A percentile compares a stretch with the other conserved stretches of the same genome.
phyloP scores from a whole-genome alignment of 1,284 basidiomycete species.

The Cryptococcus wingfieldii region DNA sequence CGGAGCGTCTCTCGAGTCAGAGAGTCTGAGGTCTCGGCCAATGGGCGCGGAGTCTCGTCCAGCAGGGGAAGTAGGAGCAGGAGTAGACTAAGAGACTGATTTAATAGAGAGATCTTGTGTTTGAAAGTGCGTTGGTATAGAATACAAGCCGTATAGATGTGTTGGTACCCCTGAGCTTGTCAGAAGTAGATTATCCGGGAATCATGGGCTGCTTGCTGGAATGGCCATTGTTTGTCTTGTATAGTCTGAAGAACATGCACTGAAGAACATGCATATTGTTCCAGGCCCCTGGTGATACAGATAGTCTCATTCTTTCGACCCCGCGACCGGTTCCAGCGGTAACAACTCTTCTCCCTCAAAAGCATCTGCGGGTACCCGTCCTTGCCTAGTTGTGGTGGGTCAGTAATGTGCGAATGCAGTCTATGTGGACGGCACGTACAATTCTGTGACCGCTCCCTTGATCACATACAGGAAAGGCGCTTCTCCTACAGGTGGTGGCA shows the following conservation, averaged over 20 bases:
- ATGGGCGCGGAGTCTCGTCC: slow-evolving; percentile 2
- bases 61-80: slow-evolving; percentile 14
- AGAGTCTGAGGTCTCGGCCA: neutral
- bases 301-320: neutral
- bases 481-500: slow-evolving; percentile 37
- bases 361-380: slow-evolving; percentile 46
- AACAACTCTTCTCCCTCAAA: slow-evolving; percentile 45
- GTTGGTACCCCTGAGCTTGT: neutral
- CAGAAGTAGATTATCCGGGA: too few species aligned
- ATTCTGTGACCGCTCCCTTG: slow-evolving; percentile 46
- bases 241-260: too few species aligned
- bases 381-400: slow-evolving; percentile 31
- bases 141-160: neutral
- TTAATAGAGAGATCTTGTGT: neutral
- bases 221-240: too few species aligned
- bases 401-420: neutral
- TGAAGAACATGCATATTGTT: too few species aligned
- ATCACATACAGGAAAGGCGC: slow-evolving; percentile 46
- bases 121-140: neutral
- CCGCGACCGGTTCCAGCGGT: neutral
- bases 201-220: too few species aligned
- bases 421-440: slow-evolving; percentile 18
- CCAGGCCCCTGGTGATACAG: neutral
- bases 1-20: slow-evolving; percentile 11
- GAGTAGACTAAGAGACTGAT: slow-evolving; percentile 11